Conservation (phyloP, 2,329 filamentous ascomycete species). For the Lasiodiplodia theobromae region DNA sequence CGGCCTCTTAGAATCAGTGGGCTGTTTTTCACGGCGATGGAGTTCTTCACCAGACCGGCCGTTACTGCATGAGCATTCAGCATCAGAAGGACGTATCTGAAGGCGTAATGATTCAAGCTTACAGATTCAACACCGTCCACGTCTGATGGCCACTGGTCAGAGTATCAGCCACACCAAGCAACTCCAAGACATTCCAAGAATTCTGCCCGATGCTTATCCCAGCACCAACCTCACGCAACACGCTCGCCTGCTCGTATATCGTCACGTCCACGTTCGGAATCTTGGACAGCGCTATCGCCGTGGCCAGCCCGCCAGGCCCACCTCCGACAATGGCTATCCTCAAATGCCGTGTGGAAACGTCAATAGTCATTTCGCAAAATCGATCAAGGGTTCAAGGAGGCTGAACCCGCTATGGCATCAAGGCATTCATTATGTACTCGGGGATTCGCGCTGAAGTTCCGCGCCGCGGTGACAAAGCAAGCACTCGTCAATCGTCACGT, state of each 20-base stretch:
- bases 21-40: slow-evolving; percentile 34
- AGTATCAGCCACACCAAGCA: slow-evolving; percentile 52
- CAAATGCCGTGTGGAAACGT: slow-evolving; percentile 8
- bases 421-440: background rate
- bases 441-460: slow-evolving; percentile 13
- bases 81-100: background rate
- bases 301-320: slow-evolving; percentile 35
- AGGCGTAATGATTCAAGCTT: slow-evolving; percentile 10
- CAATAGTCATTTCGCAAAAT: slow-evolving; percentile 31
- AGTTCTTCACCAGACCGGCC: slow-evolving; percentile 42
- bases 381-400: background rate
- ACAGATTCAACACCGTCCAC: slow-evolving; percentile 43
- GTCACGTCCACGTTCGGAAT: slow-evolving; percentile 44
- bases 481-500: slow-evolving; percentile 32
- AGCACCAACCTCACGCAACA: slow-evolving; percentile 41
- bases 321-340: slow-evolving; percentile 41
- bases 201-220: slow-evolving; percentile 31
- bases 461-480: slow-evolving; percentile 32
- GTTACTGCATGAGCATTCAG: slow-evolving; percentile 37
- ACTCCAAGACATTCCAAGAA: slow-evolving; percentile 56
- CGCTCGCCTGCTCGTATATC: slow-evolving; percentile 44
- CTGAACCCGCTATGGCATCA: no score
- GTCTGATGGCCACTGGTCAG: slow-evolving; percentile 43
- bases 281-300: slow-evolving; percentile 32
- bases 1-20: background rate